phyloP scores from a whole-genome alignment of 805 yeast species.

The Kodamaea neixiangensis region DNA sequence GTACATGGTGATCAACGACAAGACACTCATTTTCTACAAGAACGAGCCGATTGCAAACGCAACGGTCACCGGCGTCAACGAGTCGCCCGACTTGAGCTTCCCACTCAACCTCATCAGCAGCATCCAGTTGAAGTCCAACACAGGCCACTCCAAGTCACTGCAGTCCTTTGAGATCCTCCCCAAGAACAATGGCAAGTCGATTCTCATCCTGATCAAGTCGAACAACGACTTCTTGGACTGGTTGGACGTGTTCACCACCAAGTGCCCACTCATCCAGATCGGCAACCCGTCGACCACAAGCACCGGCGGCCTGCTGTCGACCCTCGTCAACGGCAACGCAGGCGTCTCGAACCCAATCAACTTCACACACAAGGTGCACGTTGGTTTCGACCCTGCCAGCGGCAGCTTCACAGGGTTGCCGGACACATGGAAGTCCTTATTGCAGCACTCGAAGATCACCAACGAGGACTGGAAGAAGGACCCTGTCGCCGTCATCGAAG shows the following conservation, averaged over 20 bases:
- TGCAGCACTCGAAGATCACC: constrained; percentile 60
- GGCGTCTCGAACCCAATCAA: constrained; percentile 89
- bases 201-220: constrained; percentile 72
- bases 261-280: constrained; percentile 61
- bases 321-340: constrained; percentile 29
- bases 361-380: constrained; percentile 91
- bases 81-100: constrained; percentile 36
- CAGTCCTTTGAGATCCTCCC: constrained; percentile 80
- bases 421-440: constrained; percentile 56
- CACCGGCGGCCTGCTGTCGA: constrained; percentile 8
- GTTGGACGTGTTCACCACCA: constrained; percentile 84
- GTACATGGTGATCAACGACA: constrained; percentile 74
- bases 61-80: constrained; percentile 51
- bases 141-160: constrained; percentile 37
- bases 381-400: constrained; percentile 78
- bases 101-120: constrained; percentile 40
- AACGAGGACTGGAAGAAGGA: constrained; percentile 64
- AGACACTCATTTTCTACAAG: constrained; percentile 73
- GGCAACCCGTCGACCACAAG: constrained; percentile 20
- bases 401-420: constrained; percentile 60
- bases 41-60: constrained; percentile 47
- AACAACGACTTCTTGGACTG: constrained; percentile 83
- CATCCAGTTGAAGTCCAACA: constrained; percentile 61
- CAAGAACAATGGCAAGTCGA: constrained; percentile 54
- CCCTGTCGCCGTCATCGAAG: constrained; percentile 65